Conservation (phyloP, 2,329 filamentous ascomycete species). For the Bipolaris victoriae region DNA sequence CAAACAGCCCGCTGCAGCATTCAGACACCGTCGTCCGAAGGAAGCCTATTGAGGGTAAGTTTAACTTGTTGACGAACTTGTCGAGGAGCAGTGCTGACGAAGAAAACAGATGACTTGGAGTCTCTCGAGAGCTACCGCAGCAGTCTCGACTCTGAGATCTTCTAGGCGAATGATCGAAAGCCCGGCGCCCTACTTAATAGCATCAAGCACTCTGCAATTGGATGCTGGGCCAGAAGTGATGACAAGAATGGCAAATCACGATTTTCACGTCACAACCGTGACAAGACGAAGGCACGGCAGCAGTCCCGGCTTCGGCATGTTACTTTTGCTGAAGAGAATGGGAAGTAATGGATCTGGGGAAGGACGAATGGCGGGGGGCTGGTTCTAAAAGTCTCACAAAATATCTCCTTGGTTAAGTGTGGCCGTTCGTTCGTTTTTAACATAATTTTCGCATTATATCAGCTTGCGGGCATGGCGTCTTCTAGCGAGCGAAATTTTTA, state of each 20-base stretch:
- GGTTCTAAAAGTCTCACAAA: background rate
- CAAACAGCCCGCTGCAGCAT: constrained; percentile 36
- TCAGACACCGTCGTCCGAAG: constrained; percentile 45
- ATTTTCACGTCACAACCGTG: background rate
- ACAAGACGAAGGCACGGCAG: background rate
- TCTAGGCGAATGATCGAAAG: constrained; percentile 28
- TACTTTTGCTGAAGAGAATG: constrained; percentile 8
- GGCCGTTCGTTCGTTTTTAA: constrained; percentile 6
- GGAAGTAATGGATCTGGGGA: constrained; percentile 6
- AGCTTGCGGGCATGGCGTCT: constrained; percentile 15
- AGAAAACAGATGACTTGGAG: constrained; percentile 33
- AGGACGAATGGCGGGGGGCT: background rate
- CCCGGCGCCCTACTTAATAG: background rate
- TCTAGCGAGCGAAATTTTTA: background rate
- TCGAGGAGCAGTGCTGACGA: constrained; percentile 6
- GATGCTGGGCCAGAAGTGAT: constrained; percentile 4
- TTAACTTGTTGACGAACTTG: background rate
- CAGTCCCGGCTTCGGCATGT: constrained; percentile 8
- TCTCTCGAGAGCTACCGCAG: constrained; percentile 43
- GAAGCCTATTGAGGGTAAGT: constrained; percentile 45
- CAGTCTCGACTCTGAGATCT: constrained; percentile 47
- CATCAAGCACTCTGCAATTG: background rate
- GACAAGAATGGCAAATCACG: background rate
- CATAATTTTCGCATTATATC: constrained; percentile 15
- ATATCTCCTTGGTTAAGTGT: constrained; percentile 10